phyloP scores from a whole-genome alignment of 345 rosid genomes.

The Gossypium stocksii region DNA sequence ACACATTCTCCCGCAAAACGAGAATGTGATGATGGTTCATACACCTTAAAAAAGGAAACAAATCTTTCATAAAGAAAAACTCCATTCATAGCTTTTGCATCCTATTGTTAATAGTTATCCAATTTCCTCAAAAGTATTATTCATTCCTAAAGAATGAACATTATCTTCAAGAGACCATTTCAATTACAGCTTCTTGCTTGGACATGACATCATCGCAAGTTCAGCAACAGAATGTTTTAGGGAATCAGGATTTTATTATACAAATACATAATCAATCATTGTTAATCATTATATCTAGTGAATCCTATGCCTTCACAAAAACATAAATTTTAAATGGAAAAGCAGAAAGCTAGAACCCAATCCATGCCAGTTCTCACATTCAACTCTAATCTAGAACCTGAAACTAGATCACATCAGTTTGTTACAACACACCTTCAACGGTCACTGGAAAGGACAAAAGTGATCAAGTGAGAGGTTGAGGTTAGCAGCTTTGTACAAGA shows the following conservation, averaged over 20 bases:
- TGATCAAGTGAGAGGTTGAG: not conserved
- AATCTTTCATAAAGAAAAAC: not conserved
- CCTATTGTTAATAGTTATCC: not conserved
- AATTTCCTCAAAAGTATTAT: not conserved
- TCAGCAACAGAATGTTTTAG: not conserved
- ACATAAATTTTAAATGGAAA: not conserved
- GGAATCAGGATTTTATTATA: not conserved
- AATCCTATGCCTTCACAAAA: not conserved
- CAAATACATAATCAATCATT: not conserved
- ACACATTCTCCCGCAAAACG: not conserved
- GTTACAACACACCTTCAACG: not conserved
- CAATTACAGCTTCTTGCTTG: constrained; percentile 1
- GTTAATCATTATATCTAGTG: not conserved
- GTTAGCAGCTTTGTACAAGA: not conserved
- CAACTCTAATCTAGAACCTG: not conserved
- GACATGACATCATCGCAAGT: not conserved
- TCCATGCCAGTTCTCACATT: not conserved
- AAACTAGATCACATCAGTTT: not conserved
- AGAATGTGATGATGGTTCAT: not conserved
- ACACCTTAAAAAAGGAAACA: not conserved
- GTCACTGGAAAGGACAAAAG: not conserved
- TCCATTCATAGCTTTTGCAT: not conserved
- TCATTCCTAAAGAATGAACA: not conserved
- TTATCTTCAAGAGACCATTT: constrained; percentile 1
- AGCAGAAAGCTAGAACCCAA: not conserved